phyloP scores from a whole-genome alignment of 345 rosid genomes.

The Lenwebbia sp. region DNA sequence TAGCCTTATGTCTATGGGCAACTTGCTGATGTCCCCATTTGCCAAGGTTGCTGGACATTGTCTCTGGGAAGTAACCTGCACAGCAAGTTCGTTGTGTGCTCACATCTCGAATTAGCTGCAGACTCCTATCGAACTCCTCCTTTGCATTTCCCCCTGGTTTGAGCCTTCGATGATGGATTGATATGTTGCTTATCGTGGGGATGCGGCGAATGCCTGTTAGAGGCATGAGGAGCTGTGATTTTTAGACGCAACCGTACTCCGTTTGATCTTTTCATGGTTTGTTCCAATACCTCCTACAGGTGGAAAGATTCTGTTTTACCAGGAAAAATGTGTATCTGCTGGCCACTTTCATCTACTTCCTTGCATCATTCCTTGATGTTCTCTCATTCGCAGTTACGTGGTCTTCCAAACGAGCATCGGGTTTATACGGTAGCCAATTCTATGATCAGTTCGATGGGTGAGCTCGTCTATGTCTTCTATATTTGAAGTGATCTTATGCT shows the following conservation, averaged over 20 bases:
- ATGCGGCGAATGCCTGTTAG: background rate
- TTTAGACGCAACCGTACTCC: background rate
- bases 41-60: background rate
- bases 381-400: background rate
- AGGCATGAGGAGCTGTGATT: rapidly evolving
- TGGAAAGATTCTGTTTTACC: background rate
- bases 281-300: background rate
- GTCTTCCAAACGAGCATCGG: background rate
- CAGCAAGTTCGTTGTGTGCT: background rate
- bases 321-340: background rate
- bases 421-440: background rate
- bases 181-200: background rate
- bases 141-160: background rate
- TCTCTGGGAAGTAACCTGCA: background rate
- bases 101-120: background rate
- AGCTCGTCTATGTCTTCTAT: background rate
- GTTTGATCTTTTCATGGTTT: background rate
- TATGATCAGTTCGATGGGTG: background rate
- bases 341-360: background rate
- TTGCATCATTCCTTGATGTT: background rate
- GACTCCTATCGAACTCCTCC: background rate
- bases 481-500: background rate
- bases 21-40: background rate
- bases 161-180: background rate
- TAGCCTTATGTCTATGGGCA: background rate